phyloP scores from a whole-genome alignment of 345 rosid species.

The Capsella bursapastoris region DNA sequence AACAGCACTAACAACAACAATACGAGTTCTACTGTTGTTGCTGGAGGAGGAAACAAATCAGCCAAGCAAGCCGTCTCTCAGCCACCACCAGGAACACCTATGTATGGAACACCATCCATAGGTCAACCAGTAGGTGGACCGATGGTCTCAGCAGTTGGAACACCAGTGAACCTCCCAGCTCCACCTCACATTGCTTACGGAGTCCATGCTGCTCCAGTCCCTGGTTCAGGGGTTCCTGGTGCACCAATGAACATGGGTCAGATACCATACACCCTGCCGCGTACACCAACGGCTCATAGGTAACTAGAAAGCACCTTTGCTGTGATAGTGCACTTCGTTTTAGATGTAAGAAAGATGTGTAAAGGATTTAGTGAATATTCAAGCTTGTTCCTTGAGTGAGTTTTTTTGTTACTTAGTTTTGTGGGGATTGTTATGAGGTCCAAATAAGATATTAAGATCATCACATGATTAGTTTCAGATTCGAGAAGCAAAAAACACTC shows the following conservation, averaged over 20 bases:
- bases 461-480: slow-evolving; percentile 42
- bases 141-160: slow-evolving; percentile 88
- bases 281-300: slow-evolving; percentile 70
- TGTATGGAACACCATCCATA: slow-evolving; percentile 70
- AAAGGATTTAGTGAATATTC: slow-evolving; percentile 51
- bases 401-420: slow-evolving; percentile 35
- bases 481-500: neutral
- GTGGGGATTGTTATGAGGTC: slow-evolving; percentile 31
- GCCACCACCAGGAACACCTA: slow-evolving; percentile 55
- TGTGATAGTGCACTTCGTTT: slow-evolving; percentile 38
- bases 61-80: slow-evolving; percentile 62
- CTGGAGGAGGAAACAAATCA: slow-evolving; percentile 59
- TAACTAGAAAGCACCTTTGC: slow-evolving; percentile 40
- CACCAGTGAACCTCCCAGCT: slow-evolving; percentile 80
- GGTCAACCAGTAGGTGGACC: slow-evolving; percentile 90
- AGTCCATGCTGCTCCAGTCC: slow-evolving; percentile 70
- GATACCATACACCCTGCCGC: slow-evolving; percentile 76
- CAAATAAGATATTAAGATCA: slow-evolving; percentile 38
- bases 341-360: slow-evolving; percentile 53
- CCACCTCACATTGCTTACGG: slow-evolving; percentile 80
- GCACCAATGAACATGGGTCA: slow-evolving; percentile 80
- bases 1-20: slow-evolving; percentile 42
- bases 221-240: slow-evolving; percentile 72
- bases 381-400: slow-evolving; percentile 41
- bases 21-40: slow-evolving; percentile 44